Evolutionary conservation across 2,329 filamentous ascomycete genomes (phyloP).

Genomic region (Fusarium gaditjirri): DNA sequence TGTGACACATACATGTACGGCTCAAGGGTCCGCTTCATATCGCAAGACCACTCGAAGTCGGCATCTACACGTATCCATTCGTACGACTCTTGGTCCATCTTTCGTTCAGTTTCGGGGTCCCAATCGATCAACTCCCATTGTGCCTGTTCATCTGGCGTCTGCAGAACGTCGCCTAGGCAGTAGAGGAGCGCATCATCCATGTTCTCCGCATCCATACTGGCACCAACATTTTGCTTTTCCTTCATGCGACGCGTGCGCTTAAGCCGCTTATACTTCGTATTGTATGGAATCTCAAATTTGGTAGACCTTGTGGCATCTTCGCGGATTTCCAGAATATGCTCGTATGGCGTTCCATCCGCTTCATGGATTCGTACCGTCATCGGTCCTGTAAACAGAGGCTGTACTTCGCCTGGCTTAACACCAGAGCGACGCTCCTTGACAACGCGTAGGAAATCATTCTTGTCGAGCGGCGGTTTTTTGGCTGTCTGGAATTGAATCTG

Average conservation of each 20-base stretch:
- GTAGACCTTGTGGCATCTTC: slow-evolving; percentile 78
- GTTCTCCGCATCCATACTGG: slow-evolving; percentile 68
- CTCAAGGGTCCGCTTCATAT: slow-evolving; percentile 82
- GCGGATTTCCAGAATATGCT: slow-evolving; percentile 96
- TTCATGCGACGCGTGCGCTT: slow-evolving; percentile 88
- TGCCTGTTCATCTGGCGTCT: slow-evolving; percentile 80
- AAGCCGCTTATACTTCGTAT: slow-evolving; percentile 97
- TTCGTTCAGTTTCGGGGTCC: slow-evolving; percentile 86
- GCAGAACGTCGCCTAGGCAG: slow-evolving; percentile 90
- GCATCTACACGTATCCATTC: slow-evolving; percentile 99
- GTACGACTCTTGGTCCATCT: slow-evolving; percentile 96
- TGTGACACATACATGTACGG: slow-evolving; percentile 99
- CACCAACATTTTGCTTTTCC: slow-evolving; percentile 70
- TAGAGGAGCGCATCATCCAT: slow-evolving; percentile 88
- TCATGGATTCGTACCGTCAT: slow-evolving; percentile 99
- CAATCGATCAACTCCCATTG: slow-evolving; percentile 91
- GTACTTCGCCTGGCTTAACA: slow-evolving; percentile 75
- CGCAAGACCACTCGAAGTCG: slow-evolving; percentile 97
- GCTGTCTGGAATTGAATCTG: slow-evolving; percentile 71
- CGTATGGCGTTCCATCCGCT: slow-evolving; percentile 96
- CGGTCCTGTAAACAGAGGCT: slow-evolving; percentile 89
- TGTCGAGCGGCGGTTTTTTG: slow-evolving; percentile 65
- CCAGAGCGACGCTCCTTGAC: slow-evolving; percentile 81
- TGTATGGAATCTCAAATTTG: slow-evolving; percentile 96
- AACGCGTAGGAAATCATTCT: slow-evolving; percentile 82